These are phyloP conservation scores for Ustilago esculenta DNA, from an alignment of 1,284 basidiomycete species.

Conservation along the genomic window DNA sequence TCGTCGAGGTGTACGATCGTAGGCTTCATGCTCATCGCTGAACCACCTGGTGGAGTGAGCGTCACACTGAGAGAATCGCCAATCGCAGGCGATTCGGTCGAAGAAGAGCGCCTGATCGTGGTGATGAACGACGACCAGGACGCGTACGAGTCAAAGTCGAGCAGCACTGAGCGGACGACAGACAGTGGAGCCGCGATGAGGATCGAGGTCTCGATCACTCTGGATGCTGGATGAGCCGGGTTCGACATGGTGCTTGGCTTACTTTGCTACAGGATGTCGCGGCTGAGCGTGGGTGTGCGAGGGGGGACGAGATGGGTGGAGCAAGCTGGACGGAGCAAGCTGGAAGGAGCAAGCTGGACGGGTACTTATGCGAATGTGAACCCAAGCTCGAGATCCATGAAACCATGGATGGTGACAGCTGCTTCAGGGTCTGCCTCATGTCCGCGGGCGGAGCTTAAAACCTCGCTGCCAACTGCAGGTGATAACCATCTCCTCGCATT, in stretches of 20 bases:
- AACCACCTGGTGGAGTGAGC: conserved; percentile 4
- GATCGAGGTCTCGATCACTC: conserved; percentile 12
- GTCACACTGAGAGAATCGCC: conserved; percentile 4
- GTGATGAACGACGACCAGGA: conserved; percentile 12
- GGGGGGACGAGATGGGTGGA: neutral
- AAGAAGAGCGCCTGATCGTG: neutral
- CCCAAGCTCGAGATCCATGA: too few species aligned
- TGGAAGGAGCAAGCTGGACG: too few species aligned
- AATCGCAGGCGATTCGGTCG: neutral
- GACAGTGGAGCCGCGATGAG: conserved; percentile 7
- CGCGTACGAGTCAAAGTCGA: conserved; percentile 20
- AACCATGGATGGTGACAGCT: too few species aligned
- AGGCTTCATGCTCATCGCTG: conserved; percentile 7
- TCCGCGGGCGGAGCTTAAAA: too few species aligned
- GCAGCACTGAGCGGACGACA: conserved; percentile 5
- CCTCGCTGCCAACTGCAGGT: too few species aligned
- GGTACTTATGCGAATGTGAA: too few species aligned
- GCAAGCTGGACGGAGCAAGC: too few species aligned
- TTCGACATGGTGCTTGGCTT: too few species aligned
- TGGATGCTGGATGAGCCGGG: conserved; percentile 1
- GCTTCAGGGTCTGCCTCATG: too few species aligned
- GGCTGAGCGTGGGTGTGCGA: too few species aligned
- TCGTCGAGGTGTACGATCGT: conserved; percentile 11
- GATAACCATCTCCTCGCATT: too few species aligned
- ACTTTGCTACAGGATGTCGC: too few species aligned